Evolutionary conservation across 768 basidiomycete species (phyloP), one percentile per base, ranked within the genome.

Genomic region (Pleurotus giganteus): DNA sequence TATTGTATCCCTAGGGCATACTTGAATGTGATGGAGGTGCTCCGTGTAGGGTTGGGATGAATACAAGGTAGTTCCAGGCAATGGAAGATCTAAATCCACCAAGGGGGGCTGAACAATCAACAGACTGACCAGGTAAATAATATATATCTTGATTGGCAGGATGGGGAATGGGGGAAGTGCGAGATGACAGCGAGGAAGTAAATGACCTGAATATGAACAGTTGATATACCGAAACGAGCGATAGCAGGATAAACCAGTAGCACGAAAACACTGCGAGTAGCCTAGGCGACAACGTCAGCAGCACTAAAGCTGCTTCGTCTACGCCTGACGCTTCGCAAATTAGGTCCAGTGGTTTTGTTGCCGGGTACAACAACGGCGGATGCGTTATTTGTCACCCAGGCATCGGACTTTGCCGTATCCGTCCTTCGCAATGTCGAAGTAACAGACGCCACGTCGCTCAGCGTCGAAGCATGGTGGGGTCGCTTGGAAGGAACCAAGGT

Each of bases 261-360:
- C 37, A 41, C 19, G 47, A 19, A 28, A 47, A 42, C n/a, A 46
- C 13, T 23, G 51, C 29, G 49, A 24, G 9, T 41, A 50, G 9
- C 23, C 70, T 74, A 93, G 63, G 88, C 90, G 57, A 92, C 82
- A 19, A 93, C 86, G 66, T 94, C 91, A 3, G 88, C 91, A 54
- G 86, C 78, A 65, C 92, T 93, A 69, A 94, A 94, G 63, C 92
- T 94, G 65, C 91, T 93, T 56, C 91, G 77, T 64, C 91, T 74
- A 58, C 89, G 80, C 59, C 90, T 78, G 47, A 91, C 81, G 39
- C 75, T 86, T 50, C 91, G 78, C 57, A 91, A 71, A 1, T 85
- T 84, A 6, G 91, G 91, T 34, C 90, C 82, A 58, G 82, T 85
- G 1, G 84, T 78, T 67, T 89, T 92, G 34, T 84, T 81, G 13